Conservation (phyloP, 352 stramenopile species). For the Phytophthora podocarpi region DNA sequence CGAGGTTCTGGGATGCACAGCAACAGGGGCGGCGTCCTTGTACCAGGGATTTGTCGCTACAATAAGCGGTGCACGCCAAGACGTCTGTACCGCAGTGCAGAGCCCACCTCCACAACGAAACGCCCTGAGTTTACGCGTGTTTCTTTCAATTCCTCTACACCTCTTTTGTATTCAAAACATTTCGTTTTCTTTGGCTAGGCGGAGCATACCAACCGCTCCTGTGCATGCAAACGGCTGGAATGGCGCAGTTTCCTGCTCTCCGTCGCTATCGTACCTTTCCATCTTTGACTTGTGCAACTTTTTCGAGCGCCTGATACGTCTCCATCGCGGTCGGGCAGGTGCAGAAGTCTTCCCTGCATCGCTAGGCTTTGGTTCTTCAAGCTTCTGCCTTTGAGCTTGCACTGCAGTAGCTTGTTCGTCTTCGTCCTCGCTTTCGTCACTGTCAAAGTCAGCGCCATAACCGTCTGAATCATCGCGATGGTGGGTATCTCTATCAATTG, state of each 20-base stretch:
- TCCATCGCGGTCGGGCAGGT: constrained; percentile 18
- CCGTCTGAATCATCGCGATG: constrained; percentile 43
- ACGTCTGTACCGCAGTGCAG: too few relatives aligned
- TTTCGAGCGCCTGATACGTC: constrained; percentile 32
- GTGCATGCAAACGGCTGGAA: constrained; percentile 78
- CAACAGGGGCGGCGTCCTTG: too few relatives aligned
- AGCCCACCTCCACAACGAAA: too few relatives aligned
- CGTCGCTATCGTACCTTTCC: constrained; percentile 15
- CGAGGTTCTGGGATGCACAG: too few relatives aligned
- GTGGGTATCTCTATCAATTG: constrained; percentile 17
- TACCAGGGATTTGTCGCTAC: too few relatives aligned
- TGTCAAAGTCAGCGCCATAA: constrained; percentile 75
- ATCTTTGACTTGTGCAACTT: constrained; percentile 31
- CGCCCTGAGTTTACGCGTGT: too few relatives aligned
- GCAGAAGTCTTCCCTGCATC: constrained; percentile 4
- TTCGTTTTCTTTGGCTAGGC: constrained; percentile 77
- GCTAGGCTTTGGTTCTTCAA: constrained; percentile 25
- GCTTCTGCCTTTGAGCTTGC: constrained; percentile 4
- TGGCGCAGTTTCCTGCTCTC: constrained; percentile 20
- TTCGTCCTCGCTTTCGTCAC: constrained; percentile 61
- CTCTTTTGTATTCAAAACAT: constrained; percentile 53
- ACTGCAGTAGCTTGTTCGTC: constrained; percentile 11
- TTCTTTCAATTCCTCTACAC: constrained; percentile 7
- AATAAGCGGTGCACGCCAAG: too few relatives aligned
- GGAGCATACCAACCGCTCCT: constrained; percentile 59